phyloP scores from a whole-genome alignment of 2,329 filamentous ascomycete genomes.

The Aspergillus cejpii region DNA sequence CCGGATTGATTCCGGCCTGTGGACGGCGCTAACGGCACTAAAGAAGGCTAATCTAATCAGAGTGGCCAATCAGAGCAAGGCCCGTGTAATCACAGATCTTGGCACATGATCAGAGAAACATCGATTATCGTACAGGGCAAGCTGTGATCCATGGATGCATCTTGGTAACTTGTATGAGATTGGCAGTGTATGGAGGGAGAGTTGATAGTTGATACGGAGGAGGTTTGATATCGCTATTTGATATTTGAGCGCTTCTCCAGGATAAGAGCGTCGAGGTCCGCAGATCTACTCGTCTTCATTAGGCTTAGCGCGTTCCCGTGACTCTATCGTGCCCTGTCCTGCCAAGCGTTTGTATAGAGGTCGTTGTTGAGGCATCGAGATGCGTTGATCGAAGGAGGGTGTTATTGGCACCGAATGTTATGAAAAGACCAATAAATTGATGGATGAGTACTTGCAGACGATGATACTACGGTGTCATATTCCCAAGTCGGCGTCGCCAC shows the following conservation, averaged over 20 bases:
- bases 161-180: neutral
- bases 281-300: constrained; percentile 10
- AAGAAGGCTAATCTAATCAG: constrained; percentile 18
- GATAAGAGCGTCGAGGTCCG: neutral
- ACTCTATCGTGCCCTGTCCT: constrained; percentile 22
- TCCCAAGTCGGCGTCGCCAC: constrained; percentile 20
- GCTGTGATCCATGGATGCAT: constrained; percentile 1
- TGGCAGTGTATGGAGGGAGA: neutral
- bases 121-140: constrained; percentile 10
- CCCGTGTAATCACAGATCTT: constrained; percentile 13
- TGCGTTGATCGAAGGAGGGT: constrained; percentile 6
- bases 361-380: constrained; percentile 10
- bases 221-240: neutral
- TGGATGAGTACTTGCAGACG: neutral
- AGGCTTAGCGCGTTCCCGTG: constrained; percentile 28
- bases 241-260: neutral
- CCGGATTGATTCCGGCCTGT: constrained; percentile 41
- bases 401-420: neutral
- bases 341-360: constrained; percentile 26
- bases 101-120: constrained; percentile 19
- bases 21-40: constrained; percentile 16
- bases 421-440: constrained; percentile 5
- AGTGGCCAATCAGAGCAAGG: constrained; percentile 17
- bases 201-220: no score
- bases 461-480: constrained; percentile 6